phyloP scores from a whole-genome alignment of 495 filamentous ascomycete genomes.

The Jackrogersella minutella region DNA sequence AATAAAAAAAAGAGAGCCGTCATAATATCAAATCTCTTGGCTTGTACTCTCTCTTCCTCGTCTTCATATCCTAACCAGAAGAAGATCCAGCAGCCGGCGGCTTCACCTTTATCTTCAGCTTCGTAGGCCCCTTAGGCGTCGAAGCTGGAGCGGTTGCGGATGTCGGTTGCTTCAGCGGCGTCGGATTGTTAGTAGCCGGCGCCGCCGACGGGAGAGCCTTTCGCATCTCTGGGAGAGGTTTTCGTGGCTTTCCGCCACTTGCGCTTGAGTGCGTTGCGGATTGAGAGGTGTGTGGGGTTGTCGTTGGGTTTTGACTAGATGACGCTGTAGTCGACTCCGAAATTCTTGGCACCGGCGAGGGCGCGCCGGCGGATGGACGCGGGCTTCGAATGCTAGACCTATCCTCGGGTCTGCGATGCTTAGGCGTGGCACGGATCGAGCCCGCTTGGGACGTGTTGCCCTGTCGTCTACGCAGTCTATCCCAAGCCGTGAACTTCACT shows the following conservation, averaged over 20 bases:
- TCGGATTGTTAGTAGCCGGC: slow-evolving; percentile 28
- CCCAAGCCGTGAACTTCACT: slow-evolving; percentile 40
- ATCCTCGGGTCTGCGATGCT: slow-evolving; percentile 26
- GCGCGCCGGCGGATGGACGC: slow-evolving; percentile 2
- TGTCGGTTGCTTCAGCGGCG: slow-evolving; percentile 38
- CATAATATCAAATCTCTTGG: background rate
- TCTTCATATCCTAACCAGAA: slow-evolving; percentile 11
- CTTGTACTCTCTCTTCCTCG: background rate
- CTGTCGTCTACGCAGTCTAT: slow-evolving; percentile 31
- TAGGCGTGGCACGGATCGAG: slow-evolving; percentile 36
- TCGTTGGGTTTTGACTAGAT: background rate
- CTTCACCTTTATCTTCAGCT: slow-evolving; percentile 54
- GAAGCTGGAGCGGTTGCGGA: slow-evolving; percentile 29
- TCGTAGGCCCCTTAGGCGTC: slow-evolving; percentile 32
- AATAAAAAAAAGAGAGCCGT: background rate
- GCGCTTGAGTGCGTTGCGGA: slow-evolving; percentile 18
- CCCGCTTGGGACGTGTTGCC: slow-evolving; percentile 14
- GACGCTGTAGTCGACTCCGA: slow-evolving; percentile 17
- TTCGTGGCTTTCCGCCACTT: slow-evolving; percentile 34
- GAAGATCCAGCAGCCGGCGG: slow-evolving; percentile 20
- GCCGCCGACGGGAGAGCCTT: slow-evolving; percentile 52
- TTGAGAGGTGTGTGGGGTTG: background rate
- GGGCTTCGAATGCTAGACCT: slow-evolving; percentile 15
- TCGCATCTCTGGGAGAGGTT: slow-evolving; percentile 46
- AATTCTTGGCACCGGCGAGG: slow-evolving; percentile 23